Base-by-base conservation (phyloP, 345 rosid species). In the Trapa bicornis region DNA sequence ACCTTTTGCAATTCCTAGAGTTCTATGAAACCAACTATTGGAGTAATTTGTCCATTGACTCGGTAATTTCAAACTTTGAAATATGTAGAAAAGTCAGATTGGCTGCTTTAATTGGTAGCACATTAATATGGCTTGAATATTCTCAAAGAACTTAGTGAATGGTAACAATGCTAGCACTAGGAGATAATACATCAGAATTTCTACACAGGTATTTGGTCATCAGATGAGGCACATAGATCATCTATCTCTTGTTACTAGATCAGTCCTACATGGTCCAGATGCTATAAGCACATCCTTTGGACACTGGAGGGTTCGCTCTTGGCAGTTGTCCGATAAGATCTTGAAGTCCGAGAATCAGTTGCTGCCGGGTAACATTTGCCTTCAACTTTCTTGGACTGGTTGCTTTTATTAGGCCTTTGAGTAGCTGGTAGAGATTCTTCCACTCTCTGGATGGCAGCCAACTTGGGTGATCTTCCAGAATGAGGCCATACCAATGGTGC, bases 251-350 rank as follows among this genome's bases (percentile, higher is more conserved):
- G 2, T 6, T 33, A 32, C 17, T 13, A 14, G 9, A 15, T 64
- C 13, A 64, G 32, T 39, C 37, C 35, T 4, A 32, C 9, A 1
- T 64, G 67, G 2, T n/a, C 29, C 47, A 17, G 6, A 6, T 36
- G 14, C 48, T 42, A 64, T 16, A 5, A 8, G 15, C 5, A 41
- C 50, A n/a, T 66, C 36, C 47, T 65, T 62, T 66, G 87, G 70
- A 85, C 76, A 67, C 78, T 81, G 0, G 85, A 83, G 50, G 80
- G 79, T 37, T 72, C 74, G 62, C 79, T 85, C 77, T 74, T 85
- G 17, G 6, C 75, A 35, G 70, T 33, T 67, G 54, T 47, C 61
- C 37, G 57, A 47, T 45, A 65, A 68, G 64, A 62, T 54, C 68
- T 75, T 45, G 80, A 67, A 42, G 71, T 41, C 53, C 65, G 75